Conservation (phyloP, 225 moss, liverwort and hornwort genomes). For the Ulota crispa region DNA sequence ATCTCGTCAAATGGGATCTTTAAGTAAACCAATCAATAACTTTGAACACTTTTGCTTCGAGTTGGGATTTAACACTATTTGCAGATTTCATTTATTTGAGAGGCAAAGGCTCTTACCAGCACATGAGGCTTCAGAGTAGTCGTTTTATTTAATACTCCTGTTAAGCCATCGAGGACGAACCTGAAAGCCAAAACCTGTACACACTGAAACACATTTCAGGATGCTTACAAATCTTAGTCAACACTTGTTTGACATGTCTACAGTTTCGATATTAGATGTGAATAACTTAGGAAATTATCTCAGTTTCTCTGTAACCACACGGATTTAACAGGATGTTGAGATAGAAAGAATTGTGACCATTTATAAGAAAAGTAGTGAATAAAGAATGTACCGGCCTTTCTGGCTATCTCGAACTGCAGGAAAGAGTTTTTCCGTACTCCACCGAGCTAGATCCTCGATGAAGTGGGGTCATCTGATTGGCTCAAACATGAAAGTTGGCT, state of each 20-base stretch:
- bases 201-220: not conserved
- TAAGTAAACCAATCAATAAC: not conserved
- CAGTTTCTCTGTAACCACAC: not conserved
- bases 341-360: not conserved
- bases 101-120: slow-evolving; percentile 56
- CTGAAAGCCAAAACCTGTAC: not conserved
- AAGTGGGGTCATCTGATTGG: no score
- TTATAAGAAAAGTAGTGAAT: not conserved
- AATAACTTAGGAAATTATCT: not conserved
- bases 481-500: no score
- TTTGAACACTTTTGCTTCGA: not conserved
- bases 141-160: not conserved
- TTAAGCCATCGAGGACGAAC: not conserved
- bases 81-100: not conserved
- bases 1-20: not conserved
- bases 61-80: not conserved
- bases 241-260: not conserved
- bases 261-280: no score
- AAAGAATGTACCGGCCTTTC: slow-evolving; percentile 50
- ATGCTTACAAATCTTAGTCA: not conserved
- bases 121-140: not conserved
- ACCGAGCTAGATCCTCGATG: no score
- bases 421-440: slow-evolving; percentile 59
- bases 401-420: slow-evolving; percentile 57
- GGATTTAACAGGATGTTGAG: not conserved